A percentile compares a stretch with the other conserved stretches of the same genome.
Conservation (phyloP, 345 rosid species). For the Melaleuca alternifolia region DNA sequence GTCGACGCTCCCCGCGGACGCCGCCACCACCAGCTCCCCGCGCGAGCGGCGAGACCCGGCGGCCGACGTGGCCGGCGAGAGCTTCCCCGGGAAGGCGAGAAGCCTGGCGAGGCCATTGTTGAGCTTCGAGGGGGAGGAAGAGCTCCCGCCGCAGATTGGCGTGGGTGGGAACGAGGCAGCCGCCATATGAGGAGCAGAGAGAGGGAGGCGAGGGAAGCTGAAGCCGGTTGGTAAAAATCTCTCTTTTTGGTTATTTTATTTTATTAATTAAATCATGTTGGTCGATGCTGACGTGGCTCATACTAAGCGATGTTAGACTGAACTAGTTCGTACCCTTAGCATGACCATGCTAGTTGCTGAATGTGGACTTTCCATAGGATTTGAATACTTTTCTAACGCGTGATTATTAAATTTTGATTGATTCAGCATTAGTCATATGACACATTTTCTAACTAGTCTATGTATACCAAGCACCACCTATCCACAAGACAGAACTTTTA, state of each 20-base stretch:
- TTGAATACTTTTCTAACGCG: too few species aligned
- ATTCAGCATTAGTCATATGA: too few species aligned
- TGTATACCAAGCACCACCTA: too few species aligned
- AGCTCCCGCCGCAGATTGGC: not conserved
- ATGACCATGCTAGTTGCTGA: too few species aligned
- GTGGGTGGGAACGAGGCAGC: not conserved
- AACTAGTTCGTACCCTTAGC: not conserved
- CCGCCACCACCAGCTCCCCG: not conserved
- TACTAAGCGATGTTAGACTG: accelerated
- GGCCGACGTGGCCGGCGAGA: not conserved
- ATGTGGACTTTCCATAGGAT: not conserved
- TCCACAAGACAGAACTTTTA: too few species aligned
- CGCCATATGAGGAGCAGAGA: not conserved
- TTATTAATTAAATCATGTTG: not conserved
- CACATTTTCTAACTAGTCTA: too few species aligned
- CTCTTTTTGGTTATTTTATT: not conserved
- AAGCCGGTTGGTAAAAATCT: not conserved
- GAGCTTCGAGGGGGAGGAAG: not conserved
- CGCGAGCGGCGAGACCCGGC: not conserved
- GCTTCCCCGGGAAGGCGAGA: not conserved
- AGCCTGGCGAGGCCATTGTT: not conserved
- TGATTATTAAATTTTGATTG: too few species aligned
- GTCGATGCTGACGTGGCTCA: not conserved
- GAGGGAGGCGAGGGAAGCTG: not conserved
- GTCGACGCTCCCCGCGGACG: not conserved